phyloP scores from a whole-genome alignment of 164 flowering plant species.

The grape (Vitis vinifera) region DNA sequence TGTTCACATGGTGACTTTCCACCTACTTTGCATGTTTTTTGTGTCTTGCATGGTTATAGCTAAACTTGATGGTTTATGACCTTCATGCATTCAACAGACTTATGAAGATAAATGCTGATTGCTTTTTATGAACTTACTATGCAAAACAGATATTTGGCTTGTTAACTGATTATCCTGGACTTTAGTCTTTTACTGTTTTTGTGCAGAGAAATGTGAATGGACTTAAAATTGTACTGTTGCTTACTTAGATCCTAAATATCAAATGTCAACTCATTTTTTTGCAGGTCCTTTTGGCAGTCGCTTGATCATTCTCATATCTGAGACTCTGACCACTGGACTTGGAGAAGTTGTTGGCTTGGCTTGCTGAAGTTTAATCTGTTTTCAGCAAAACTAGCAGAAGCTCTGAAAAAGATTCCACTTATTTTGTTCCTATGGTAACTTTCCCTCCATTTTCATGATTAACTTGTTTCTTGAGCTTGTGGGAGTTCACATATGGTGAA shows the following conservation, averaged over 20 bases:
- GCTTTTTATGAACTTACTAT: not conserved
- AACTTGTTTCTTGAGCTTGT: not conserved
- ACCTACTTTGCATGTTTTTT: no score
- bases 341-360: not conserved
- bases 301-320: not conserved
- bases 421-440: conserved; percentile 4
- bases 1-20: no score
- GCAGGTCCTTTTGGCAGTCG: not conserved
- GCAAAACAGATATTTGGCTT: no score
- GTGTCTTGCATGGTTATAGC: no score
- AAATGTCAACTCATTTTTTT: not conserved
- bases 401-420: conserved; percentile 1
- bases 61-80: no score
- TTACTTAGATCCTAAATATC: not conserved
- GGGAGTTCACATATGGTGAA: not conserved
- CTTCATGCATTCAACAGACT: no score
- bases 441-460: not conserved
- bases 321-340: not conserved
- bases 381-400: not conserved
- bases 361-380: not conserved
- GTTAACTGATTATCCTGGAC: no score
- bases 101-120: no score
- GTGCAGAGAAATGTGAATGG: not conserved
- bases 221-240: not conserved
- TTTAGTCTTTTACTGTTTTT: no score